Evolutionary conservation across 2,329 filamentous ascomycete genomes (phyloP), one percentile per base, ranked within the genome.

Genomic region (Cryphonectria carpinicola): DNA sequence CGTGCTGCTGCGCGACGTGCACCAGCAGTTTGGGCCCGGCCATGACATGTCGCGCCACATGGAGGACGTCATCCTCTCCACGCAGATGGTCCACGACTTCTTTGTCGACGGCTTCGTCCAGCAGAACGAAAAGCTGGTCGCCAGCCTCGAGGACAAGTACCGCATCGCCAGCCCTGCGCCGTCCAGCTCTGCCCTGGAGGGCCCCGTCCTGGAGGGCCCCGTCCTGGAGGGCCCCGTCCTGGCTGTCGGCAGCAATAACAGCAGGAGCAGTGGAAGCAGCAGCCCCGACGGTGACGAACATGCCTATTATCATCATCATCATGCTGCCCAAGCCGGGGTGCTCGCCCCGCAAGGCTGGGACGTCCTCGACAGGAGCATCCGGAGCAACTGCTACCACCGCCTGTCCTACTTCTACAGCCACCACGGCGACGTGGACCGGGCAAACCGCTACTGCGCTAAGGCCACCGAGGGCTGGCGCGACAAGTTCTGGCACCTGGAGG

Each of bases 301-400:
- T 13, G 65, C 35, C 41, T 17, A 37, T 28, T 54, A 65, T 17
- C 46, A 32, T 32, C 32, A 32, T 32, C 3, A 32, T 32, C 3
- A 32, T 14, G 46, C 64, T 6, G 32, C 28, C 22, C 41, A 64
- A 37, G 39, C 25, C 19, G 62, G 64, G n/a, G 35, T 32, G 37
- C n/a, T 54, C 14, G 63, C 64, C 19, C 54, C 66, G 25, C n/a
- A 61, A 41, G 56, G 61, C 25, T 73, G 73, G 71, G 71, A 74
- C 58, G 52, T 71, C 13, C 70, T 74, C 25, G 73, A 74, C 52
- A 61, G 73, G 14, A 71, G 70, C 25, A 73, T 74, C 56, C 70
- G 70, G 32, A 70, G 67, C 58, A 74, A 72, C 63, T 73, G 71
- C 37, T 71, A 64, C 65, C 62, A 74, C 37, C 72, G 72, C 25